Percentiles rank a stretch among this genome's conserved stretches.
Evolutionary conservation across 225 moss, liverwort and hornwort genomes (phyloP).

Genomic region (Climacium dendroides): DNA sequence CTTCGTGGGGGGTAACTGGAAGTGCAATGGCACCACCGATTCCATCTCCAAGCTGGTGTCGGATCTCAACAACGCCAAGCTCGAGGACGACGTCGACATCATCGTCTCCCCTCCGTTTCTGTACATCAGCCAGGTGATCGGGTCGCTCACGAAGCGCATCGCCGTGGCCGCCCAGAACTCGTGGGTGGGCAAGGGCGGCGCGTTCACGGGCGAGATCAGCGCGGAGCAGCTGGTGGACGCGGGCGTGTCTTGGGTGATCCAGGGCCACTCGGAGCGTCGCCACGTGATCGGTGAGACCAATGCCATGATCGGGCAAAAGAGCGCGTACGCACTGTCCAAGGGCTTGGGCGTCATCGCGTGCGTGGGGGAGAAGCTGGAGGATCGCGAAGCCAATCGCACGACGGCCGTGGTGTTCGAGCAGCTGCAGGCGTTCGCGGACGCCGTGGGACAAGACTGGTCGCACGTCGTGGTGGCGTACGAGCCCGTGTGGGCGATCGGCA

Average conservation of each 20-base stretch:
- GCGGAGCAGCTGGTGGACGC: neutral
- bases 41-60: neutral
- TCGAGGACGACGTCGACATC: neutral
- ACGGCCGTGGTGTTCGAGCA: neutral
- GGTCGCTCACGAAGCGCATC: neutral
- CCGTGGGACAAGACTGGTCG: neutral
- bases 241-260: neutral
- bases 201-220: neutral
- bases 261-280: constrained; percentile 3
- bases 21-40: constrained; percentile 1
- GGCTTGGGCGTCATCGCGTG: neutral
- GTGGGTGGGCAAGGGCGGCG: neutral
- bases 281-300: neutral
- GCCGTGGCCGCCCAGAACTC: neutral
- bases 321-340: neutral
- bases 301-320: neutral
- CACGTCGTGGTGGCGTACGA: constrained; percentile 5
- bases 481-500: neutral
- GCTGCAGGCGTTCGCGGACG: neutral
- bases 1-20: constrained; percentile 10
- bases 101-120: neutral
- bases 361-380: neutral
- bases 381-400: neutral
- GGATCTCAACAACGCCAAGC: neutral
- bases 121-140: neutral